Evolutionary conservation across 257 asterid genomes (phyloP), one percentile per base, ranked within the genome.

Genomic region (Capsicum pubescens): DNA sequence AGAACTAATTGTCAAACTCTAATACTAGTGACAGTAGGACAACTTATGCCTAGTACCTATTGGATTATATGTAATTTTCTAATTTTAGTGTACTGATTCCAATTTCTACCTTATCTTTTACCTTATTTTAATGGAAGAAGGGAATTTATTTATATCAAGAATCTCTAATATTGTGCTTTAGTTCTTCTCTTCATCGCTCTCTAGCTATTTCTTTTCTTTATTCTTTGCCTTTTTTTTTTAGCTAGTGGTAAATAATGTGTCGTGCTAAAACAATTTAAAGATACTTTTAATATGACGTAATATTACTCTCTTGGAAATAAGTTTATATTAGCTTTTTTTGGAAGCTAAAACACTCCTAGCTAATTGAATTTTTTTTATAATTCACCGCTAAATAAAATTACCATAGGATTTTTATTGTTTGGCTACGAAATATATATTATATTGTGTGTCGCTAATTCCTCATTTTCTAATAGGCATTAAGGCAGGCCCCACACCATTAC

Each of bases 1-100:
- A 68, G 82, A 44, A 83, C 66, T 57, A 71, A 69, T 57, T 68
- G 83, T 83, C 82, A 83, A 83, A 86, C 79, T 9, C 86, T 16
- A 52, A 66, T 76, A 58, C 9, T 66, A 58, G 76, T 79, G 84
- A 32, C 35, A 52, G 44, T 82, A 42, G 36, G 59, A 55, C 84
- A 86, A 82, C 36, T 52, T 76, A 26, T 76, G 5, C 63, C 81
- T 26, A 52, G 63, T 76, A 14, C 81, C 81, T 76, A 52, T 76
- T 19, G 46, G 63, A 52, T 52, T 52, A 52, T 52, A 12, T 26
- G 46, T 16, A 52, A 21, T 26, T 76, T 13, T 76, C 19, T 71
- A 42, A 4, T 76, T 71, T 54, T 26, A 7, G 26, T 26, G 63
- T 52, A 52, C 48, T 76, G 21, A 76, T 50, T 76, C 61, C 11